These are phyloP conservation scores for Mucor ambiguus DNA, from an alignment of 371 early-diverging fungal genomes.

Conservation along the genomic window DNA sequence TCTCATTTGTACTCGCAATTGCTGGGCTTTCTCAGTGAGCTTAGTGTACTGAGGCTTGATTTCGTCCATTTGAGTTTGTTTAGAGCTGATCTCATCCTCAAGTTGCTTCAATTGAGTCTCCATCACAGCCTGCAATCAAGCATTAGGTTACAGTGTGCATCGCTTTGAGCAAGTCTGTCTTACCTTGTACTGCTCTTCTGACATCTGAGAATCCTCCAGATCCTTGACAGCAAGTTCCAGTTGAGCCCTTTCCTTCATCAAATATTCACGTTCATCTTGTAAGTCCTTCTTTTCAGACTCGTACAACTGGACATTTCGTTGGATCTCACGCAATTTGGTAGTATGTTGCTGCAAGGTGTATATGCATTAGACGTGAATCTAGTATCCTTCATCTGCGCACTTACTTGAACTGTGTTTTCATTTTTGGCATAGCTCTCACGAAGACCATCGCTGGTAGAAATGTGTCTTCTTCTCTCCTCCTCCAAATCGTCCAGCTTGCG, in stretches of 20 bases:
- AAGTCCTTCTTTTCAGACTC: slow-evolving; percentile 62
- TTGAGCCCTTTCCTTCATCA: slow-evolving; percentile 59
- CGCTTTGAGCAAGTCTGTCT: neutral
- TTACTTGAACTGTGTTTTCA: slow-evolving; percentile 43
- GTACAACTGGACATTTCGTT: slow-evolving; percentile 50
- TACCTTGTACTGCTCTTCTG: slow-evolving; percentile 50
- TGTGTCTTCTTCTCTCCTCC: slow-evolving; percentile 51
- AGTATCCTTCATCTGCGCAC: neutral
- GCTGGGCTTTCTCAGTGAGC: slow-evolving; percentile 44
- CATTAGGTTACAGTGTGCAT: neutral
- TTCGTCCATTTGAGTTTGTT: slow-evolving; percentile 54
- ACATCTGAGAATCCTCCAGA: slow-evolving; percentile 51
- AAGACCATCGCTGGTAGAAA: slow-evolving; percentile 43
- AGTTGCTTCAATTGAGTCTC: slow-evolving; percentile 47
- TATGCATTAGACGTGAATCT: neutral
- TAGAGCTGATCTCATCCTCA: slow-evolving; percentile 61
- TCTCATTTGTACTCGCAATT: slow-evolving; percentile 48
- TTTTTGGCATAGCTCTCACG: slow-evolving; percentile 40
- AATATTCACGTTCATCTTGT: slow-evolving; percentile 55
- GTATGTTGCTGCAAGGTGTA: slow-evolving; percentile 1
- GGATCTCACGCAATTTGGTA: slow-evolving; percentile 38
- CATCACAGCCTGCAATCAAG: slow-evolving; percentile 27
- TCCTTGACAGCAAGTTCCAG: slow-evolving; percentile 60
- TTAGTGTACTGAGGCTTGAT: slow-evolving; percentile 58
- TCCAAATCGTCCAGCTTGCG: slow-evolving; percentile 76